phyloP scores from a whole-genome alignment of 2,329 filamentous ascomycete genomes.

The Epichloe aotearoae region DNA sequence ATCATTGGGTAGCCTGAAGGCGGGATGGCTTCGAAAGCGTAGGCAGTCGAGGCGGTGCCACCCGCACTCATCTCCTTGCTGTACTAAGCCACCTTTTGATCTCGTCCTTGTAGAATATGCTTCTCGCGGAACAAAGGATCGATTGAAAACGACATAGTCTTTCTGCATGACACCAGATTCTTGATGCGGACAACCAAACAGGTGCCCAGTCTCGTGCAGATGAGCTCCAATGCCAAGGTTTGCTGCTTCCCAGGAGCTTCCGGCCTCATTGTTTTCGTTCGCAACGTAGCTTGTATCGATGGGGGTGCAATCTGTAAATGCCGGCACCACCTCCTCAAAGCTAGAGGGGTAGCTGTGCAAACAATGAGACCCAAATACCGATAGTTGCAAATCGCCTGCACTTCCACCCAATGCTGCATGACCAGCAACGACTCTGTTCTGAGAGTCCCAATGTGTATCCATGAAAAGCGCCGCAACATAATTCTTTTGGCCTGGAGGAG shows the following conservation, averaged over 20 bases:
- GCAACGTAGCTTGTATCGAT: constrained; percentile 70
- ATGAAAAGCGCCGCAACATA: constrained; percentile 81
- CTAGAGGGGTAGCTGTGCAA: constrained; percentile 82
- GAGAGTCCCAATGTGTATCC: constrained; percentile 77
- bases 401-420: constrained; percentile 75
- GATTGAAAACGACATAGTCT: constrained; percentile 74
- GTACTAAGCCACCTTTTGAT: constrained; percentile 62
- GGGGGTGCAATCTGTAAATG: constrained; percentile 80
- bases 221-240: constrained; percentile 91
- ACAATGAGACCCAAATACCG: constrained; percentile 84
- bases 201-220: constrained; percentile 77
- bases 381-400: constrained; percentile 62
- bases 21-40: constrained; percentile 80
- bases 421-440: constrained; percentile 55
- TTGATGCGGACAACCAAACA: constrained; percentile 83
- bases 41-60: constrained; percentile 88
- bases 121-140: constrained; percentile 69
- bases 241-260: constrained; percentile 90
- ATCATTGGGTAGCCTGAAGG: constrained; percentile 75
- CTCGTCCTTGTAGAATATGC: constrained; percentile 80
- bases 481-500: constrained; percentile 63
- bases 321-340: constrained; percentile 79
- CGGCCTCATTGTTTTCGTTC: constrained; percentile 76
- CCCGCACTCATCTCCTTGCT: constrained; percentile 68
- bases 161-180: constrained; percentile 85